Evolutionary conservation across 179 eudicot genomes (phyloP).

Genomic region (Amaranthus tricolor): DNA sequence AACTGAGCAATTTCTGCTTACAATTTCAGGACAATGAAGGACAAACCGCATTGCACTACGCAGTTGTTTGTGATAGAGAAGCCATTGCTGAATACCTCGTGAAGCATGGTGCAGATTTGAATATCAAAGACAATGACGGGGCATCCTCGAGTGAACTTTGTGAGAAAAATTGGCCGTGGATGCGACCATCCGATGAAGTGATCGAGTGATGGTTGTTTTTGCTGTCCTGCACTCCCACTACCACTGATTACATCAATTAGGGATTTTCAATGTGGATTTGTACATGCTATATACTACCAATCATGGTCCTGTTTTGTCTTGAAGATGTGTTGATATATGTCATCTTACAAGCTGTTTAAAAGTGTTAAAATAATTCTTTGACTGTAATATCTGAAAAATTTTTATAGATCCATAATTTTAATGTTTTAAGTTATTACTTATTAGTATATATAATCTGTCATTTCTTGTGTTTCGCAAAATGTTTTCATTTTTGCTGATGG

Average conservation of each 20-base stretch:
- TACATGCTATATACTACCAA: constrained; percentile 30
- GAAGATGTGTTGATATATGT: constrained; percentile 22
- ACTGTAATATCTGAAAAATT: background rate
- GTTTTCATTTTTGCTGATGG: too few species aligned
- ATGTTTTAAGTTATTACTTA: too few species aligned
- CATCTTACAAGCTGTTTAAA: background rate
- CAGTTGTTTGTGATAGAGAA: constrained; percentile 86
- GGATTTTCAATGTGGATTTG: constrained; percentile 28
- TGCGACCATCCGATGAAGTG: constrained; percentile 31
- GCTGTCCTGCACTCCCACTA: constrained; percentile 18
- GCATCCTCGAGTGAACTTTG: constrained; percentile 51
- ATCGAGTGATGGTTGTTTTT: constrained; percentile 24
- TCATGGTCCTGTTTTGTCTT: constrained; percentile 20
- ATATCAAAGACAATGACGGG: constrained; percentile 56
- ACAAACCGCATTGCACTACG: constrained; percentile 85
- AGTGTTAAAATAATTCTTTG: constrained; percentile 11
- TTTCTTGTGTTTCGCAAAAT: too few species aligned
- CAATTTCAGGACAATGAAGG: constrained; percentile 71
- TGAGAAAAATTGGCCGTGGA: constrained; percentile 75
- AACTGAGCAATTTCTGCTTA: too few species aligned
- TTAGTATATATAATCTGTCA: too few species aligned
- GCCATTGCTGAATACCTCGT: constrained; percentile 73
- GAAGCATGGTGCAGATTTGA: constrained; percentile 58
- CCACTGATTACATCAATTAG: constrained; percentile 2
- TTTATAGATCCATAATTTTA: too few species aligned